Evolutionary conservation across 495 filamentous ascomycete genomes (phyloP), one percentile per base, ranked within the genome.

Genomic region (Aspergillus funiculosus): DNA sequence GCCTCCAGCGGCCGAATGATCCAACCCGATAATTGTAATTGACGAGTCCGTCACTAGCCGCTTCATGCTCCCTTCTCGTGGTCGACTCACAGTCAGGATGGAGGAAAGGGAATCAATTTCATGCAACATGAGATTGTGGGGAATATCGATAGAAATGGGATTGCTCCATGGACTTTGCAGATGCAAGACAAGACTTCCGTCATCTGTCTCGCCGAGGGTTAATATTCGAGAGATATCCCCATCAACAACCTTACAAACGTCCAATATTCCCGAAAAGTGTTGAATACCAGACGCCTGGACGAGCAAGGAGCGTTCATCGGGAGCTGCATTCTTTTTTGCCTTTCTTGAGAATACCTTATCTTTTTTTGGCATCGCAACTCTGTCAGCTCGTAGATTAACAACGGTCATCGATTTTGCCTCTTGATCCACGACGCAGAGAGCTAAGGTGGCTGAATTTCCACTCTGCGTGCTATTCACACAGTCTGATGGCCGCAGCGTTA

Each of bases 161-260:
- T 72, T 68, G 25, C 81, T 77, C 86, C 87, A 91, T 5, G 85
- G 85, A 5, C 83, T 85, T 61, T 88, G 85, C 27, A 90, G 56
- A 30, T 78, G 83, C 20, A 94, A 62, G 50, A 81, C 75, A 8
- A 78, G 76, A 18, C 74, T 71, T 6, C 81, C 80, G 46, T 75
- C 63, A n/a, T 72, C 73, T 19, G 76, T 75, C 44, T 79, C 74
- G n/a, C 77, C 81, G 14, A 94, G 69, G 18, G 85, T 77, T 10
- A 91, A 63, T 29, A 91, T 79, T 26, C 80, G 77, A 9, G 83
- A 80, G 18, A 81, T 66, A 0, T 72, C 72, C 8, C 82, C 79
- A 63, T 92, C 87, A 4, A 76, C 71, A 41, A 92, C 60, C 55
- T 79, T 86, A 54, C 82, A 86, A 19, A 83, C 85, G 64, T 92